These are phyloP conservation scores for Abrus pulchellus DNA, from an alignment of 306 rosid genomes.

Conservation along the genomic window DNA sequence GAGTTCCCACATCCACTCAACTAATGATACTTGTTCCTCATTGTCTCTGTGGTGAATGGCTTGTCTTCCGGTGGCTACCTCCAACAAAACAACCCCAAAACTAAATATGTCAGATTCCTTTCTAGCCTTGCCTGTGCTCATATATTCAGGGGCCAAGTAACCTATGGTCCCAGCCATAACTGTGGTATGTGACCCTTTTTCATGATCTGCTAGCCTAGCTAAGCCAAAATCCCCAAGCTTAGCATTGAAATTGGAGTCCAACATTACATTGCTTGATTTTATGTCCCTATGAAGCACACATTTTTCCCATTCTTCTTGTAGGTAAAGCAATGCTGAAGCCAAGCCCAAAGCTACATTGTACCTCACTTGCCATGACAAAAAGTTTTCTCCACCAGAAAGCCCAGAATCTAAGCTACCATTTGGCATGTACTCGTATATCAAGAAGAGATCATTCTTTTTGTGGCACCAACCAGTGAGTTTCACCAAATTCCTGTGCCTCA, in stretches of 20 bases:
- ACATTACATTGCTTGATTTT: conserved; percentile 55
- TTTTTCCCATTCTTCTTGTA: conserved; percentile 53
- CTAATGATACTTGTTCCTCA: conserved; percentile 37
- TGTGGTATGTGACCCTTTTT: conserved; percentile 40
- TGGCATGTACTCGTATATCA: conserved; percentile 53
- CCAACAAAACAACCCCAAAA: conserved; percentile 54
- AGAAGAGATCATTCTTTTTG: conserved; percentile 41
- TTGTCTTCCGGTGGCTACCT: conserved; percentile 51
- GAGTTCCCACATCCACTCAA: conserved; percentile 54
- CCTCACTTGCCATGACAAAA: conserved; percentile 49
- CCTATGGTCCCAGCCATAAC: conserved; percentile 45
- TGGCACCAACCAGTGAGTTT: conserved; percentile 61
- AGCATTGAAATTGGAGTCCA: conserved; percentile 55
- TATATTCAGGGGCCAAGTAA: conserved; percentile 50
- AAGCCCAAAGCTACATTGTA: conserved; percentile 41
- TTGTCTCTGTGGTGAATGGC: background rate
- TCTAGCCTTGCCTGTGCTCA: conserved; percentile 14
- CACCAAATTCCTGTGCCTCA: conserved; percentile 56
- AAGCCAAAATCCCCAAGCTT: conserved; percentile 59
- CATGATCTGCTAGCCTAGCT: conserved; percentile 50
- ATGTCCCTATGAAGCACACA: conserved; percentile 60
- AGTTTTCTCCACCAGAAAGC: conserved; percentile 26
- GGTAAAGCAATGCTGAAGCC: conserved; percentile 52
- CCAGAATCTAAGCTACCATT: conserved; percentile 53
- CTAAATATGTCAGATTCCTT: conserved; percentile 49